Evolutionary conservation across 768 basidiomycete species (phyloP).

Genomic region (Pleurotus citrinopileatus): DNA sequence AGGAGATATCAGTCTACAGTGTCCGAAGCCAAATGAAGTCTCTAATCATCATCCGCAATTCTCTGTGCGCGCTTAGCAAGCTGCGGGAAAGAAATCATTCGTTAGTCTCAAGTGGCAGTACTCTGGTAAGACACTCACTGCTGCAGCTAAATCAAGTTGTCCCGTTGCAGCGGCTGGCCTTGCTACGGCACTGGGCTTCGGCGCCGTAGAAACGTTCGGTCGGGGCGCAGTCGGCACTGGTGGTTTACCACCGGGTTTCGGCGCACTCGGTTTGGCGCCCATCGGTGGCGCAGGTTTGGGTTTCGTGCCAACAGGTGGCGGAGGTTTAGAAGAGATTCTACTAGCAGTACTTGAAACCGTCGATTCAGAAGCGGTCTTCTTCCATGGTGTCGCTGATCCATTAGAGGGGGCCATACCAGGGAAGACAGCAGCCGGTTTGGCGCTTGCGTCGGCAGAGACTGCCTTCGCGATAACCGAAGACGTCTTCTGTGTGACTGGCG

Average conservation of each 20-base stretch:
- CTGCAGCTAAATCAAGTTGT: slow-evolving; percentile 82
- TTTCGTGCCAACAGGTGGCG: slow-evolving; percentile 63
- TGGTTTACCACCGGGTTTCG: slow-evolving; percentile 45
- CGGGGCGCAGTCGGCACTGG: slow-evolving; percentile 38
- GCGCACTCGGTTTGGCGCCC: slow-evolving; percentile 49
- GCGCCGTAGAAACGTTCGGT: slow-evolving; percentile 29
- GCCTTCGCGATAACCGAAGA: slow-evolving; percentile 36
- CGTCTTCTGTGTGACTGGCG: slow-evolving; percentile 33
- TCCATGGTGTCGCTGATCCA: slow-evolving; percentile 74
- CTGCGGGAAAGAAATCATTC: slow-evolving; percentile 32
- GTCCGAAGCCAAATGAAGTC: slow-evolving; percentile 10
- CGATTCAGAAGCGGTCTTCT: slow-evolving; percentile 50
- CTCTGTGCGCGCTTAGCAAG: slow-evolving; percentile 76
- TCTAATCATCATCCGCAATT: slow-evolving; percentile 43
- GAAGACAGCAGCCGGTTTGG: slow-evolving; percentile 81
- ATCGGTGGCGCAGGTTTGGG: slow-evolving; percentile 60
- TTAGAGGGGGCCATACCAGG: slow-evolving; percentile 70
- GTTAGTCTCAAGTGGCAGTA: too few relatives aligned
- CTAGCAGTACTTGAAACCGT: slow-evolving; percentile 52
- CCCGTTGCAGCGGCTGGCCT: slow-evolving; percentile 43
- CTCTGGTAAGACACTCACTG: slow-evolving; percentile 53
- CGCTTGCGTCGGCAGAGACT: slow-evolving; percentile 53
- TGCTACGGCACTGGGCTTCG: slow-evolving; percentile 34
- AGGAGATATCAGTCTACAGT: slow-evolving; percentile 11
- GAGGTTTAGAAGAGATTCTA: slow-evolving; percentile 44